Percentiles rank a stretch among this genome's conserved stretches.
These are phyloP conservation scores for Monascus ruber DNA, from an alignment of 2,329 filamentous ascomycete species.

Conservation along the genomic window DNA sequence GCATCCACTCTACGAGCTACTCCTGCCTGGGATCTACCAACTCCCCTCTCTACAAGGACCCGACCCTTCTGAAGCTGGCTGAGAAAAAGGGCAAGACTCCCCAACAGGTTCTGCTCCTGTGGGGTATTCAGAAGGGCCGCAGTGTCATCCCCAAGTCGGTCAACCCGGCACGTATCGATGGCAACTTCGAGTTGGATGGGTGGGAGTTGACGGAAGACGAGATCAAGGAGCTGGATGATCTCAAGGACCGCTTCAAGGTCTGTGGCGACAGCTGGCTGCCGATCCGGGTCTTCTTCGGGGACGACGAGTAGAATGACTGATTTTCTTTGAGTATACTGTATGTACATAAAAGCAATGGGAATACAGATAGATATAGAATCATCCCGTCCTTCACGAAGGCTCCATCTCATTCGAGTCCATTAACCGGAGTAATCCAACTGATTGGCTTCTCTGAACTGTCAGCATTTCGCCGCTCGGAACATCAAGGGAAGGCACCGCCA, in stretches of 20 bases:
- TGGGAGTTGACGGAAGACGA: conserved; percentile 65
- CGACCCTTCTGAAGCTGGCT: conserved; percentile 40
- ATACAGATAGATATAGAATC: too few species aligned
- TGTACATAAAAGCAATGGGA: too few species aligned
- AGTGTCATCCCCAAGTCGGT: conserved; percentile 80
- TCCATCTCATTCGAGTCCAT: too few species aligned
- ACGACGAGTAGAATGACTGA: conserved; percentile 52
- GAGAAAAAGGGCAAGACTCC: conserved; percentile 46
- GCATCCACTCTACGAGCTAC: conserved; percentile 46
- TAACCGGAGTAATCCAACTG: too few species aligned
- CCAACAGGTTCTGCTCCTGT: conserved; percentile 49
- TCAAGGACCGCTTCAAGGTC: conserved; percentile 71
- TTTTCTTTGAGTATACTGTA: too few species aligned
- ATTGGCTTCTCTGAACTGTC: too few species aligned
- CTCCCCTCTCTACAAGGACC: conserved; percentile 43
- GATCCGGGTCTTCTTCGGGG: conserved; percentile 69
- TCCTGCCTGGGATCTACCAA: conserved; percentile 46
- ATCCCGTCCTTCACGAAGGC: too few species aligned
- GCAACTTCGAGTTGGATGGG: conserved; percentile 65
- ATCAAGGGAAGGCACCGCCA: background rate
- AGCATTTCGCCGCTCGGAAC: background rate
- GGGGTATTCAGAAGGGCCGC: conserved; percentile 71
- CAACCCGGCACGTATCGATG: conserved; percentile 59
- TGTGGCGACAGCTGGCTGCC: conserved; percentile 62
- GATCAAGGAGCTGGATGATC: conserved; percentile 53